These are phyloP conservation scores for Kwoniella dejecticola DNA, from an alignment of 768 basidiomycete genomes.

Conservation along the genomic window DNA sequence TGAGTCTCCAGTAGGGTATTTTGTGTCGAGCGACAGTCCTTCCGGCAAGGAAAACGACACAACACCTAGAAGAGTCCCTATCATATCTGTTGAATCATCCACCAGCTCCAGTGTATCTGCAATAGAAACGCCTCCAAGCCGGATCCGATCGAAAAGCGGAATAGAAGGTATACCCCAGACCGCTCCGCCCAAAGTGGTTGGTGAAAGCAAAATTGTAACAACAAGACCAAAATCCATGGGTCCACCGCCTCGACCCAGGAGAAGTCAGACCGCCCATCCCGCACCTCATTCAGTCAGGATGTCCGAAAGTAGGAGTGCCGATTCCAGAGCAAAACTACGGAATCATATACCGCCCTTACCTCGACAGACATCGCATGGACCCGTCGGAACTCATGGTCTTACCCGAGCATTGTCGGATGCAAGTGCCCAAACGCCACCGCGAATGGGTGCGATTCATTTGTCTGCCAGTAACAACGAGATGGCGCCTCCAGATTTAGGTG, in stretches of 20 bases:
- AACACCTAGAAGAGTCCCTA: slow-evolving; percentile 15
- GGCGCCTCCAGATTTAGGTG: slow-evolving; percentile 36
- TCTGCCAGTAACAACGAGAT: slow-evolving; percentile 5
- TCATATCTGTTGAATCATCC: slow-evolving; percentile 16
- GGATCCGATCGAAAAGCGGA: slow-evolving; percentile 1
- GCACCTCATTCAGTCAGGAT: slow-evolving; percentile 30
- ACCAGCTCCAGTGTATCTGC: not conserved
- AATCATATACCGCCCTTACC: slow-evolving; percentile 13
- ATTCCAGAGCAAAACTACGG: slow-evolving; percentile 25
- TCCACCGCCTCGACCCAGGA: slow-evolving; percentile 28
- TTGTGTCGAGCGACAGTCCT: too few species aligned
- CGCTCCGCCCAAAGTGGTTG: slow-evolving; percentile 10
- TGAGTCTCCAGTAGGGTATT: too few species aligned
- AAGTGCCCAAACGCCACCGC: slow-evolving; percentile 15
- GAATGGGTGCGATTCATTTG: not conserved
- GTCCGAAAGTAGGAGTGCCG: slow-evolving; percentile 31
- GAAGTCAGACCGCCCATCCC: slow-evolving; percentile 34
- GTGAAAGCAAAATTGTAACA: slow-evolving; percentile 7
- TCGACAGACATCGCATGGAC: slow-evolving; percentile 12
- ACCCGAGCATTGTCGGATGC: slow-evolving; percentile 25
- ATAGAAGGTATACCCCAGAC: slow-evolving; percentile 3
- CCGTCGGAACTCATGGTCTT: slow-evolving; percentile 9
- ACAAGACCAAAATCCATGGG: slow-evolving; percentile 24
- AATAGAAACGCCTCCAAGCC: slow-evolving; percentile 1
- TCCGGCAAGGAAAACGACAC: not conserved